Evolutionary conservation across 225 moss, liverwort and hornwort species (phyloP), one percentile per base, ranked within the genome.

Genomic region (Physcomitrium patens): DNA sequence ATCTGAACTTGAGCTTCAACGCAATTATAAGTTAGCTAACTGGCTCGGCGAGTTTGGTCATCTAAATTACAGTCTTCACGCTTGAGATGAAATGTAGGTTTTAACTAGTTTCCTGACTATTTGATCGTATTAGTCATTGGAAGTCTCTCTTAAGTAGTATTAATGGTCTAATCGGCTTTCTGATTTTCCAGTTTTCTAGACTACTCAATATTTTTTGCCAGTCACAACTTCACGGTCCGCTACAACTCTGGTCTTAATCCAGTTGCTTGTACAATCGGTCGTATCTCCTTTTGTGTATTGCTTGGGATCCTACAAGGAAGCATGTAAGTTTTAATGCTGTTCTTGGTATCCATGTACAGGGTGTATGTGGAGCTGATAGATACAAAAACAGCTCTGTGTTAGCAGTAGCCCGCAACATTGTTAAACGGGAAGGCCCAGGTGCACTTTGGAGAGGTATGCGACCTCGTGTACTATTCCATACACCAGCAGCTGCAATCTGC

Each of bases 401-500:
- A 61, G 69, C 52, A 43, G 93, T 76, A 79, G 89, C 89, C 55
- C 87, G 78, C 68, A 85, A 55, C 46, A 93, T 93, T 26, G 64
- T 91, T 42, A 72, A 71, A 77, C 87, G 86, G 67, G 93, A 93
- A 80, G 93, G 93, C 18, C 68, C 84, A 59, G 56, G 37, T 60
- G 83, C 91, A 59, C 82, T 93, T 66, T 74, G 81, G 62, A 87
- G 26, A 56, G 93, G 93, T 41, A 73, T 91, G 45, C 78, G 93
- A 75, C 91, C 93, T 22, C 83, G 93, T 50, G 65, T 93, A 66
- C 60, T 93, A 67, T 93, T 93, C 46, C 93, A 93, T 60, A 93
- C 93, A 27, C 93, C 93, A 48, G 93, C 93, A 18, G 93, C 93
- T 75, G 93, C 91, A 61, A 93, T 93, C 62, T 93, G 93, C 73